These are phyloP conservation scores for Aspergillus homomorphus DNA, from an alignment of 495 filamentous ascomycete species.

Conservation along the genomic window DNA sequence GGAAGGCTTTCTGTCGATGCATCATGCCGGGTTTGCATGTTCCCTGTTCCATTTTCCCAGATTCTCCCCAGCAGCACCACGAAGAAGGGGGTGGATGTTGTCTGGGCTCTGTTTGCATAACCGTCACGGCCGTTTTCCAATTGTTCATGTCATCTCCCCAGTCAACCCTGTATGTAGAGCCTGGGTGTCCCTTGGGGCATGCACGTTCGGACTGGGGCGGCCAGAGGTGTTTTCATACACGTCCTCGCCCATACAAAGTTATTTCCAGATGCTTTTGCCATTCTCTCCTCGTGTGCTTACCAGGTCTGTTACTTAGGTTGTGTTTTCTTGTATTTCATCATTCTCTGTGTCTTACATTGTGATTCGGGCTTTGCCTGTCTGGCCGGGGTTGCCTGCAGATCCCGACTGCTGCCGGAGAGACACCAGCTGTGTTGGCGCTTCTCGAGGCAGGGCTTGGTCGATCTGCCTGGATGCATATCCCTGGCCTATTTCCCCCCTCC, in stretches of 20 bases:
- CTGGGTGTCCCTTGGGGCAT: slow-evolving; percentile 23
- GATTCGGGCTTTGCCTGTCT: slow-evolving; percentile 3
- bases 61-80: slow-evolving; percentile 12
- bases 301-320: slow-evolving; percentile 4
- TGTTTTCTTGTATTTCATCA: slow-evolving; percentile 18
- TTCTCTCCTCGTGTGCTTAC: background rate
- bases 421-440: slow-evolving; percentile 6
- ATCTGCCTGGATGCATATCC: slow-evolving; percentile 9
- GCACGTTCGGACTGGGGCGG: slow-evolving; percentile 12
- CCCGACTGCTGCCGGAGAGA: background rate
- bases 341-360: slow-evolving; percentile 14
- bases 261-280: background rate
- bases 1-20: slow-evolving; percentile 31
- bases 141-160: slow-evolving; percentile 15
- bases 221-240: slow-evolving; percentile 7
- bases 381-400: slow-evolving; percentile 11
- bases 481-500: slow-evolving; percentile 12
- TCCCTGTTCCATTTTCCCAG: slow-evolving; percentile 11
- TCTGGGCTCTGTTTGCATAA: slow-evolving; percentile 21
- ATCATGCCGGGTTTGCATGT: slow-evolving; percentile 20
- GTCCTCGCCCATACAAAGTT: too few species aligned
- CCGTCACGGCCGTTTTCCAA: slow-evolving; percentile 20
- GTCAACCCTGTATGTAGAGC: slow-evolving; percentile 25
- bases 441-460: slow-evolving; percentile 1
- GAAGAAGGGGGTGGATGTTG: slow-evolving; percentile 10